Base-by-base conservation (phyloP, 2,329 filamentous ascomycete genomes). In the Pyrenophora tritici-repentis region DNA sequence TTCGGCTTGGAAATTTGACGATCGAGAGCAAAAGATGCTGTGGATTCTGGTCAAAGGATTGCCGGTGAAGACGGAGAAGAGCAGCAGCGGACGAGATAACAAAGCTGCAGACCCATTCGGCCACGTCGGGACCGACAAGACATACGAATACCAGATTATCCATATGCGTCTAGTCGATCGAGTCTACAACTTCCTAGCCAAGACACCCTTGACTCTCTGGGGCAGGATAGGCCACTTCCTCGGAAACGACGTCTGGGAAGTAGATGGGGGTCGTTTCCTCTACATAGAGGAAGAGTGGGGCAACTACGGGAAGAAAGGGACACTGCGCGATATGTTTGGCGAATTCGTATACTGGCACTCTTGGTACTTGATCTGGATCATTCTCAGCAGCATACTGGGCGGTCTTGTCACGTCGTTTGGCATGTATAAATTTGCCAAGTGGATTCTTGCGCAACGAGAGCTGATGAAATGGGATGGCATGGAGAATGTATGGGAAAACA, bases 381-480 rank as follows among this genome's bases (percentile, higher is more conserved):
- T 66, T 14, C 17, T 65, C 6, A 53, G 49, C 13, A 61, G 57
- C 10, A 48, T 56, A 1, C 14, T 64, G 14, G 62, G 52, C 3
- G 61, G 61, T 3, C 20, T 63, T 13, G 29, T 71, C 14, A 53
- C 41, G 0, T 35, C 69, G 3, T 61, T 60, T 12, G 41, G 56
- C 3, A 6, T 64, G 2, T 67, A 61, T 45, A 62, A 57, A 31
- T 40, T 68, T 0, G 59, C 53, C 38, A 47, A 58, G 14, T 57
- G 67, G 17, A 44, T 60, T 7, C 53, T 61, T 44, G 50, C 59
- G 31, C 67, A 72, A 43, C 51, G 61, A 22, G 61, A 66, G 34
- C 60, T 73, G 4, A 66, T 66, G 40, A 56, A 60, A 17, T 72
- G 68, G 68, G 60, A 68, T 18, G 68, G 68, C 20, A 73, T 72